Evolutionary conservation across 2,329 filamentous ascomycete species (phyloP).

Genomic region (Cytospora chrysosperma): DNA sequence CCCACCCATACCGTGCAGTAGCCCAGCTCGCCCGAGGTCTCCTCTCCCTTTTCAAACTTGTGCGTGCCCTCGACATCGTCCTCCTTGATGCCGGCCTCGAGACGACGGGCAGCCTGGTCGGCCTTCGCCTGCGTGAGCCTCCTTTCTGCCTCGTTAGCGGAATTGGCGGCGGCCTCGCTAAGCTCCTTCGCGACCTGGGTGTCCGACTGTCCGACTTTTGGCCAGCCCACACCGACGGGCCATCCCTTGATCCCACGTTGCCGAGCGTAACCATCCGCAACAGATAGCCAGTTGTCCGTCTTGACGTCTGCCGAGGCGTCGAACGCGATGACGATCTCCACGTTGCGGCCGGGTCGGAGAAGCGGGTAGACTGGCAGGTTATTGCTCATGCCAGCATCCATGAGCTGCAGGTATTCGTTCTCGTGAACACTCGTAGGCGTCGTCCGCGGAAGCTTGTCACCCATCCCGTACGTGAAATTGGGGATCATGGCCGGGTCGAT

Average conservation of each 20-base stretch:
- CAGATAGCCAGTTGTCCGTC: slow-evolving; percentile 93
- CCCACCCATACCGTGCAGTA: slow-evolving; percentile 98
- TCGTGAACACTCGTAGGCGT: slow-evolving; percentile 76
- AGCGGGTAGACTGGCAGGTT: slow-evolving; percentile 96
- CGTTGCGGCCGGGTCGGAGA: slow-evolving; percentile 79
- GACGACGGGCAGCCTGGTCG: slow-evolving; percentile 41
- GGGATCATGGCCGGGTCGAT: slow-evolving; percentile 90
- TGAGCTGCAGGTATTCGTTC: slow-evolving; percentile 72
- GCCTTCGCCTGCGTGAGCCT: slow-evolving; percentile 62
- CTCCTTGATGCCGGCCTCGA: slow-evolving; percentile 31
- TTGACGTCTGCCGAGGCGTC: slow-evolving; percentile 92
- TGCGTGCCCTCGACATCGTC: slow-evolving; percentile 20
- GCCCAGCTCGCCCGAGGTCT: slow-evolving; percentile 63
- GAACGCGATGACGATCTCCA: slow-evolving; percentile 90
- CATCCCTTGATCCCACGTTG: slow-evolving; percentile 91
- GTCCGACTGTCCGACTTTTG: slow-evolving; percentile 58
- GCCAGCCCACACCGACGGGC: slow-evolving; percentile 95
- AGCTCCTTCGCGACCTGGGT: slow-evolving; percentile 64
- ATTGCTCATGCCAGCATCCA: slow-evolving; percentile 99
- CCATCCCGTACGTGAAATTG: slow-evolving; percentile 84
- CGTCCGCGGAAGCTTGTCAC: slow-evolving; percentile 68
- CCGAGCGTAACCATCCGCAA: slow-evolving; percentile 87
- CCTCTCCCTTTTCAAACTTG: slow-evolving; percentile 41
- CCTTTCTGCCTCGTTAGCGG: slow-evolving; percentile 57
- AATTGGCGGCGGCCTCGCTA: slow-evolving; percentile 63